Evolutionary conservation across 106 monocot genomes (phyloP).

Genomic region (Posidonia australis): DNA sequence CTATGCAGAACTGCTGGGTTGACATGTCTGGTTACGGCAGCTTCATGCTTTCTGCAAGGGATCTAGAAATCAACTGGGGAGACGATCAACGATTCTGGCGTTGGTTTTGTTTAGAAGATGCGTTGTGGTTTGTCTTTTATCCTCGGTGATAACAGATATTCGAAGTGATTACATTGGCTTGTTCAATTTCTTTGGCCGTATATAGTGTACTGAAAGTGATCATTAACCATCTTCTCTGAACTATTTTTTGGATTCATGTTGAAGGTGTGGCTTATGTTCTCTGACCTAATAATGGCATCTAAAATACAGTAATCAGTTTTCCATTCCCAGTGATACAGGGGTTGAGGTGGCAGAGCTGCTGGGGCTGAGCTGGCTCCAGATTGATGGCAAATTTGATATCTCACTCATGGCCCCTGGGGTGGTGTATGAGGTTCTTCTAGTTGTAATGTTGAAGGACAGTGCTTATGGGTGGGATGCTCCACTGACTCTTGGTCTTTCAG

Average conservation of each 20-base stretch:
- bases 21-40: background rate
- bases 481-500: background rate
- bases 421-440: background rate
- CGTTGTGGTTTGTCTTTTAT: background rate
- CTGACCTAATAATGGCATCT: no score
- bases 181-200: no score
- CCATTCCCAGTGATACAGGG: background rate
- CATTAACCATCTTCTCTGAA: no score
- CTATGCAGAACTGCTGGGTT: background rate
- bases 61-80: background rate
- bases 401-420: background rate
- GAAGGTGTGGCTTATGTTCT: no score
- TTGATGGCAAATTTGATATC: background rate
- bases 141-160: background rate
- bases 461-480: slow-evolving; percentile 3
- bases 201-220: no score
- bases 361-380: background rate
- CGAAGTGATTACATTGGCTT: no score
- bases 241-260: no score
- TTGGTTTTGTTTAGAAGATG: background rate
- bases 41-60: background rate
- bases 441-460: background rate
- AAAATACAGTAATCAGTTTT: no score
- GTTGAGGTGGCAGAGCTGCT: background rate
- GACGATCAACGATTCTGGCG: background rate